These are phyloP conservation scores for Pezizomycotina sp. DNA, from an alignment of 2,329 filamentous ascomycete species.

Conservation along the genomic window DNA sequence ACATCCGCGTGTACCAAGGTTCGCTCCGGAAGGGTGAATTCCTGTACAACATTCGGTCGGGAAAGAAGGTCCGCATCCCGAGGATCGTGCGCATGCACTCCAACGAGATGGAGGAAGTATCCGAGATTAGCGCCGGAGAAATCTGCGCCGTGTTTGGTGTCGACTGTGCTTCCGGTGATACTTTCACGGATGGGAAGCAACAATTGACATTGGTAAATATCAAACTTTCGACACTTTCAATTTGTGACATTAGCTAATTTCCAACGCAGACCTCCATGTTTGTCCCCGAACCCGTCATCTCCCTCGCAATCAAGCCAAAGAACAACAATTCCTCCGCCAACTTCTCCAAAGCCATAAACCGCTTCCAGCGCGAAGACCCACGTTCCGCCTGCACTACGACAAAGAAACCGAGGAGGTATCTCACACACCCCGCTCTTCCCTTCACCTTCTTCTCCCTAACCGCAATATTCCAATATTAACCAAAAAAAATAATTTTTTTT, in stretches of 20 bases:
- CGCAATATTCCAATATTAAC: too few species aligned
- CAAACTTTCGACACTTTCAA: constrained; percentile 22
- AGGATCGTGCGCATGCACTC: constrained; percentile 99
- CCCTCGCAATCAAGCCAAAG: constrained; percentile 92
- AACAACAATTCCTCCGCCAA: constrained; percentile 77
- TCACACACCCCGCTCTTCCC: too few species aligned
- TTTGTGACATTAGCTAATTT: too few species aligned
- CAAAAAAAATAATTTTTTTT: too few species aligned
- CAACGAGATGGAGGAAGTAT: constrained; percentile 96
- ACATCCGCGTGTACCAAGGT: constrained; percentile 96
- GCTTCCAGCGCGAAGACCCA: constrained; percentile 96
- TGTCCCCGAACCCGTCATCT: constrained; percentile 95
- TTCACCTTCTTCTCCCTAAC: too few species aligned
- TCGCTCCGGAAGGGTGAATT: constrained; percentile 73
- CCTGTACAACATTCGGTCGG: constrained; percentile 81
- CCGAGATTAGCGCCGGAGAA: constrained; percentile 83
- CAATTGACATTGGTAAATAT: constrained; percentile 62
- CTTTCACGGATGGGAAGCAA: constrained; percentile 83
- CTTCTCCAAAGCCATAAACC: constrained; percentile 97
- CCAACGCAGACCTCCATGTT: constrained; percentile 61
- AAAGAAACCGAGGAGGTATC: constrained; percentile 82
- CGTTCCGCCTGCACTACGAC: constrained; percentile 88
- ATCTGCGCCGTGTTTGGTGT: constrained; percentile 98
- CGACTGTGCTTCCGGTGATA: constrained; percentile 93
- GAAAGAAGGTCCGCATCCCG: constrained; percentile 92